phyloP scores from a whole-genome alignment of 768 basidiomycete genomes.

The Dacryopinax spathularia region DNA sequence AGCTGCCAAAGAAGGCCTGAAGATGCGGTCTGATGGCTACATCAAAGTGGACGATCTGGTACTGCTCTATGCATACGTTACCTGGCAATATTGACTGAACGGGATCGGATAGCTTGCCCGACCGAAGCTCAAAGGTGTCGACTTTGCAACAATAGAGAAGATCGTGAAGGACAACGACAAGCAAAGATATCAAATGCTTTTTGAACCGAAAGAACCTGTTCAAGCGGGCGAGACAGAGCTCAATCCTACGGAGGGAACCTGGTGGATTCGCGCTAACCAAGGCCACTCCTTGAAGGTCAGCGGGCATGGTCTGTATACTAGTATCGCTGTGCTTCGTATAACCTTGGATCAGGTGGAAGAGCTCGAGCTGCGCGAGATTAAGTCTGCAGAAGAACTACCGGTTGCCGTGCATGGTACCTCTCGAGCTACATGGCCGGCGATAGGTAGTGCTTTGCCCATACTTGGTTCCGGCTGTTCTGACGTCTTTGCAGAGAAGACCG shows the following conservation, averaged over 20 bases:
- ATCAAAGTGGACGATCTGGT: constrained; percentile 73
- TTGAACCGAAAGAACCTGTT: constrained; percentile 30
- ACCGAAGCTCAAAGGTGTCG: constrained; percentile 50
- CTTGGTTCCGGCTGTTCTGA: constrained; percentile 4
- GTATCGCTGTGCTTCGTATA: neutral
- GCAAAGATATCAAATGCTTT: constrained; percentile 44
- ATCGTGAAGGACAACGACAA: constrained; percentile 59
- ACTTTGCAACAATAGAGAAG: constrained; percentile 38
- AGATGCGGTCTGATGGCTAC: constrained; percentile 74
- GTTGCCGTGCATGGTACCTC: constrained; percentile 77
- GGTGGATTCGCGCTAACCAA: constrained; percentile 86
- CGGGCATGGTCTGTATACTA: neutral
- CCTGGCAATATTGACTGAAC: neutral
- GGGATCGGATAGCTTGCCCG: constrained; percentile 40
- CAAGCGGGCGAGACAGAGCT: constrained; percentile 9
- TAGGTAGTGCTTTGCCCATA: constrained; percentile 34
- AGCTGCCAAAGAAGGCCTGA: constrained; percentile 56
- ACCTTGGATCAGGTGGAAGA: constrained; percentile 47
- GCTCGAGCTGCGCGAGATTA: constrained; percentile 48
- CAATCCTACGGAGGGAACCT: constrained; percentile 29
- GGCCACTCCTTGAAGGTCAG: constrained; percentile 72
- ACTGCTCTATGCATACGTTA: constrained; percentile 22
- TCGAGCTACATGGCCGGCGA: constrained; percentile 49
- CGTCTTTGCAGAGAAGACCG: constrained; percentile 39
- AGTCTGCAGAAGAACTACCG: constrained; percentile 47